phyloP scores from a whole-genome alignment of 2,329 filamentous ascomycete genomes.

The Magnaporthiopsis rhizophila region DNA sequence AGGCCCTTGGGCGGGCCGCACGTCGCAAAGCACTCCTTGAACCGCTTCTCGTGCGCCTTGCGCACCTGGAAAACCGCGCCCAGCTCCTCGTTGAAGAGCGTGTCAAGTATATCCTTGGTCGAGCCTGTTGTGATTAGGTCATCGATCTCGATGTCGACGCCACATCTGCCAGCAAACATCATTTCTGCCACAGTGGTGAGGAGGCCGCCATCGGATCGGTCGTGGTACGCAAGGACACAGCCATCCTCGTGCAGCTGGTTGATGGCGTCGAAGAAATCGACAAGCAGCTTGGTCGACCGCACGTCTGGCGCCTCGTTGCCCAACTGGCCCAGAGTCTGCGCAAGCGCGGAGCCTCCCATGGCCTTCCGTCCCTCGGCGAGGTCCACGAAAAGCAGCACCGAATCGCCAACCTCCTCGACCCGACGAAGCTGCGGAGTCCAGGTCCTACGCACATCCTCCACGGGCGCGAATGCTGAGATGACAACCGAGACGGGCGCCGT shows the following conservation, averaged over 20 bases:
- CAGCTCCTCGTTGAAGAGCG: slow-evolving; percentile 92
- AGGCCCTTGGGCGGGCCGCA: slow-evolving; percentile 76
- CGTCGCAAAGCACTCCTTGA: slow-evolving; percentile 84
- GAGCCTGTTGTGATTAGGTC: slow-evolving; percentile 55
- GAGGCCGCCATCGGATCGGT: slow-evolving; percentile 86
- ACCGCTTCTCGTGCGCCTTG: slow-evolving; percentile 73
- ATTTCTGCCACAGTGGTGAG: slow-evolving; percentile 90
- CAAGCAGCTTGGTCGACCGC: slow-evolving; percentile 61
- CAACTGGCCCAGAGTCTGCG: slow-evolving; percentile 80
- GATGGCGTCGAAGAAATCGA: slow-evolving; percentile 87
- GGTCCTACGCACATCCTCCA: slow-evolving; percentile 73
- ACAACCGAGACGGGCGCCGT: slow-evolving; percentile 87
- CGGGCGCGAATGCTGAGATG: slow-evolving; percentile 82
- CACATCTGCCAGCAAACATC: slow-evolving; percentile 95
- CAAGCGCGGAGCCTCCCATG: slow-evolving; percentile 83
- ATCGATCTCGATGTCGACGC: slow-evolving; percentile 78
- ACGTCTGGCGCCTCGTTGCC: slow-evolving; percentile 83
- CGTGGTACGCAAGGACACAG: slow-evolving; percentile 84
- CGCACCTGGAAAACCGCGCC: slow-evolving; percentile 94
- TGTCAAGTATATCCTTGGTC: slow-evolving; percentile 58
- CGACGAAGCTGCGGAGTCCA: slow-evolving; percentile 89
- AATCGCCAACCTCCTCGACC: slow-evolving; percentile 81
- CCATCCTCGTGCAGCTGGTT: slow-evolving; percentile 53
- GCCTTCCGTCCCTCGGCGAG: slow-evolving; percentile 73
- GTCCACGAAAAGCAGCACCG: slow-evolving; percentile 83